These are phyloP conservation scores for Triticum monococcum DNA, from an alignment of 176 grass and related monocot species.

Conservation along the genomic window DNA sequence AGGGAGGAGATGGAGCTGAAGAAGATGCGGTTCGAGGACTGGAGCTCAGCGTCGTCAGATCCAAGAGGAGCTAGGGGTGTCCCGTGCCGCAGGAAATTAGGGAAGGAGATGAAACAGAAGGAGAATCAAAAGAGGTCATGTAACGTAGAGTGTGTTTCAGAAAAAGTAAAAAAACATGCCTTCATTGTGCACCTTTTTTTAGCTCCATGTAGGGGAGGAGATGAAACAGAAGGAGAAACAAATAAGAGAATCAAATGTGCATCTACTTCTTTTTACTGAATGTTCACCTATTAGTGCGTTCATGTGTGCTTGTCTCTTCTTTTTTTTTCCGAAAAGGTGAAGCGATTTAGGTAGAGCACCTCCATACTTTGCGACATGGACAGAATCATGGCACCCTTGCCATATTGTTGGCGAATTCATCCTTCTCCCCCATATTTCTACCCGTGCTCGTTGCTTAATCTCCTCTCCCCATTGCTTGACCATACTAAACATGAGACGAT, in stretches of 20 bases:
- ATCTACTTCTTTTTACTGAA: background rate
- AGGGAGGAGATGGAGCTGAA: background rate
- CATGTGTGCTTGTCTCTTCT: no score
- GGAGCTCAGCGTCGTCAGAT: background rate
- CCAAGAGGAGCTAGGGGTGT: background rate
- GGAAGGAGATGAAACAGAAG: background rate
- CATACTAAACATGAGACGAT: background rate
- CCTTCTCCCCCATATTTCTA: background rate
- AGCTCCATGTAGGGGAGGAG: background rate
- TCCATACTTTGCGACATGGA: no score
- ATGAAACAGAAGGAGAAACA: background rate
- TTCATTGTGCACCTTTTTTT: background rate
- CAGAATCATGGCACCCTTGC: background rate
- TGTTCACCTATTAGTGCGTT: background rate
- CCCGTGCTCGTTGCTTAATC: no score
- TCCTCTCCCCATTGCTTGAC: background rate
- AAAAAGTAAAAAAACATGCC: no score
- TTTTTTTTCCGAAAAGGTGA: no score
- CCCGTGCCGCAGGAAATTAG: no score
- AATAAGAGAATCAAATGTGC: background rate
- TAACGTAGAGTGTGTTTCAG: background rate
- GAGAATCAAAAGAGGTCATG: background rate
- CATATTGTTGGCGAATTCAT: background rate
- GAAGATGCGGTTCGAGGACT: background rate
- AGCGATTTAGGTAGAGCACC: background rate